Evolutionary conservation across 345 rosid species (phyloP), one percentile per base, ranked within the genome.

Genomic region (Lepidium africanum): DNA sequence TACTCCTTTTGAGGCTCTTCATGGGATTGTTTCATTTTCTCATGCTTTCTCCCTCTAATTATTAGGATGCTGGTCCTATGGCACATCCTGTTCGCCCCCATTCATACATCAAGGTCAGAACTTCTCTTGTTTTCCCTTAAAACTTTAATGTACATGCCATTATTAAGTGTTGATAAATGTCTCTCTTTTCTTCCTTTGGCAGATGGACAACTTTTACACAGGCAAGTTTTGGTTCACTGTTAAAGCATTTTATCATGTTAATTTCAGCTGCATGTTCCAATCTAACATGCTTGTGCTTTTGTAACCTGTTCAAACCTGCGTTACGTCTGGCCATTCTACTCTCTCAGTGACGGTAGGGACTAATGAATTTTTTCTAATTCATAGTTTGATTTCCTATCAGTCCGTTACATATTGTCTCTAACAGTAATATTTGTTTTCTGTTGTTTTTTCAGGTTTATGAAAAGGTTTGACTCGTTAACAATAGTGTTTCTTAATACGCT

Each of bases 201-300:
- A 91, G 99, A 94, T 91, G 99, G 99, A 94, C 76, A 94, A 94
- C 79, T 94, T 94, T 78, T 94, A 94, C 80, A 89, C 99, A 70
- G 99, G 97, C 83, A 77, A 81, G 89, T 73, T 74, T 65, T 32
- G 76, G 43, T 59, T 53, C 36, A 25, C 55, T n/a, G 39, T 43
- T 25, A 30, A 41, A 61, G 27, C 11, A 14, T 17, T 49, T 58
- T 38, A 45, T 21, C 39, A 49, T 65, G 48, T 50, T 56, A 58
- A 21, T 60, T 8, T 63, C 19, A 21, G 14, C 42, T 40, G 59
- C 37, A 49, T 38, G 47, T 51, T 76, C 39, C 53, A 46, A 35
- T 69, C 70, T 71, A 33, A 69, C 45, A 42, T 76, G 41, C 27
- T 48, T 52, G 61, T 75, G 80, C 72, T 60, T 57, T 64, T 71